These are phyloP conservation scores for Rhododendron kiyosumense DNA, from an alignment of 148 eudicot species.

Conservation along the genomic window DNA sequence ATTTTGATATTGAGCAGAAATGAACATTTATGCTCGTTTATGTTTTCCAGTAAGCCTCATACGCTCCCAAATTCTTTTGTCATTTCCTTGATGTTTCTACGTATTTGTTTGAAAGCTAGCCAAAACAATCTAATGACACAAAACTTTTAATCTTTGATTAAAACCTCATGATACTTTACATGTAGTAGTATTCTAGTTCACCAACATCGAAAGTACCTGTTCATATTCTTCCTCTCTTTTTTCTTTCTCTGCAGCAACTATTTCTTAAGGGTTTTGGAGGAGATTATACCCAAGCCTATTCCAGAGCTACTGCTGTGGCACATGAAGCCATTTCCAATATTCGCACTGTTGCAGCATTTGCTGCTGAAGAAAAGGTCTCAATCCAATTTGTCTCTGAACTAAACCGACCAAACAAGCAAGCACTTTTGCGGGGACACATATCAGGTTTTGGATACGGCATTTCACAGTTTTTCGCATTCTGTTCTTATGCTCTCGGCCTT, in stretches of 20 bases:
- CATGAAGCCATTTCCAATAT: constrained; percentile 66
- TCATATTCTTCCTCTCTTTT: not conserved
- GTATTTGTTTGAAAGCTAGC: not conserved
- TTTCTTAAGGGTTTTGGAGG: constrained; percentile 75
- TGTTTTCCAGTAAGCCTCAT: not conserved
- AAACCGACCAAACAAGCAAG: constrained; percentile 44
- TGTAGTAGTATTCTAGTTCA: too few species aligned
- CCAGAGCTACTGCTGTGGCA: constrained; percentile 50
- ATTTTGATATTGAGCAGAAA: not conserved
- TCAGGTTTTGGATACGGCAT: constrained; percentile 60
- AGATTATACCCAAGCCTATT: constrained; percentile 41
- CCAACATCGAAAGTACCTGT: too few species aligned
- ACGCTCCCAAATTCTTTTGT: not conserved
- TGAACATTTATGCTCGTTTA: not conserved
- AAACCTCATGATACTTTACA: too few species aligned
- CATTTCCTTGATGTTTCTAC: not conserved
- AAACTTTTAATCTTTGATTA: not conserved
- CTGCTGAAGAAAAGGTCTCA: constrained; percentile 54
- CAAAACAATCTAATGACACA: not conserved
- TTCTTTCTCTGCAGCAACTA: constrained; percentile 37
- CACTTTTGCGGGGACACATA: constrained; percentile 60
- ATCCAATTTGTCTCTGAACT: constrained; percentile 33
- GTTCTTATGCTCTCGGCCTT: constrained; percentile 55
- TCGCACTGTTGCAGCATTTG: constrained; percentile 67
- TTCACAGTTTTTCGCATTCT: constrained; percentile 48